Evolutionary conservation across 441 rosid genomes (phyloP).

Genomic region (Capsella rubella): DNA sequence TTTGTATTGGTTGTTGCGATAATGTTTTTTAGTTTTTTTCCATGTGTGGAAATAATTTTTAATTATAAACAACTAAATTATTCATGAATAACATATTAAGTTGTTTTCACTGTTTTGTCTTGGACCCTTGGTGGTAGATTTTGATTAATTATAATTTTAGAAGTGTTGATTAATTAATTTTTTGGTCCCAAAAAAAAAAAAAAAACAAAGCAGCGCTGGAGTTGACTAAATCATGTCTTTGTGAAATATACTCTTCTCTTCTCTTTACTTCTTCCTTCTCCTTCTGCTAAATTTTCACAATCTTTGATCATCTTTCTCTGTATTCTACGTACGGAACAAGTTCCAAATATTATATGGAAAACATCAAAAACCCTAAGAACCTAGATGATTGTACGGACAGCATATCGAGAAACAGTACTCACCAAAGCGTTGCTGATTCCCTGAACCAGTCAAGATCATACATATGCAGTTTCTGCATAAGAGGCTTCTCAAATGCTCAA

Average conservation of each 20-base stretch:
- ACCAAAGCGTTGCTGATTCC: conserved; percentile 35
- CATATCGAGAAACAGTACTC: conserved; percentile 27
- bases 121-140: conserved; percentile 23
- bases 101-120: conserved; percentile 35
- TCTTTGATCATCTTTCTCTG: conserved; percentile 29
- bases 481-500: conserved; percentile 75
- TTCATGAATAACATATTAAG: conserved; percentile 28
- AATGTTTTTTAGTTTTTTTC: neutral
- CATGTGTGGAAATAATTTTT: conserved; percentile 15
- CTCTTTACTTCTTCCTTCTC: conserved; percentile 9
- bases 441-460: conserved; percentile 57
- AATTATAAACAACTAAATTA: conserved; percentile 18
- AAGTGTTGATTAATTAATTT: conserved; percentile 23
- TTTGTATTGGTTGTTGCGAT: conserved; percentile 20
- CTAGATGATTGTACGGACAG: conserved; percentile 27
- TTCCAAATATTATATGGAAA: conserved; percentile 30
- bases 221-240: conserved; percentile 40
- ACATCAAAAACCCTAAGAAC: conserved; percentile 35
- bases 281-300: conserved; percentile 9
- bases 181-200: neutral
- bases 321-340: conserved; percentile 7
- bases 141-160: conserved; percentile 18
- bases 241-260: conserved; percentile 7
- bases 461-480: conserved; percentile 63
- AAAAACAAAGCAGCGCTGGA: neutral